A percentile compares a stretch with the other conserved stretches of the same genome.
These are phyloP conservation scores for Handroanthus guayacan DNA, from an alignment of 257 asterid genomes.

Conservation along the genomic window DNA sequence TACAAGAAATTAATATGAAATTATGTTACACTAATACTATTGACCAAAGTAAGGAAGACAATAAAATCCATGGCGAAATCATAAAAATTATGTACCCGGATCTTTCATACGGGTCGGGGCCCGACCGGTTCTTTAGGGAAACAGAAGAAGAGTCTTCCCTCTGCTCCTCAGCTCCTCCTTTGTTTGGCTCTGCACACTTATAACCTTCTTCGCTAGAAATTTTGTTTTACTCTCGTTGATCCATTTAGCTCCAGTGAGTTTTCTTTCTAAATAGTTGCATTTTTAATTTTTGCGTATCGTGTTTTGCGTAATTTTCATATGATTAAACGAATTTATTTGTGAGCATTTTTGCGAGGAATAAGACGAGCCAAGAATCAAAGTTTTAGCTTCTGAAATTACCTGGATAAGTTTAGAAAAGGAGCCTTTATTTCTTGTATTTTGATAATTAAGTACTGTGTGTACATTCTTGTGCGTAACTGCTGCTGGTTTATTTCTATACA, in stretches of 20 bases:
- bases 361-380: background rate
- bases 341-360: constrained; percentile 34
- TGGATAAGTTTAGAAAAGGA: background rate
- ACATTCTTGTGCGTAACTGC: constrained; percentile 14
- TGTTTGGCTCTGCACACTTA: constrained; percentile 1
- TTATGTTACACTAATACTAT: too few relatives aligned
- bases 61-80: background rate
- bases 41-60: background rate
- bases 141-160: background rate
- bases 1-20: too few relatives aligned
- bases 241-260: constrained; percentile 31
- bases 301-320: background rate
- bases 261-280: background rate
- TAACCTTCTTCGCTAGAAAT: constrained; percentile 15
- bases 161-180: constrained; percentile 8
- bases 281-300: background rate
- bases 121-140: constrained; percentile 13
- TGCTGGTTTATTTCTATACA: constrained; percentile 8
- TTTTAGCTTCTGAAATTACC: constrained; percentile 20
- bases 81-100: background rate
- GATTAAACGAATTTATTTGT: background rate
- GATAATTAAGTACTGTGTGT: background rate
- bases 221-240: constrained; percentile 24
- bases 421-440: background rate
- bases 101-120: constrained; percentile 11